These are phyloP conservation scores for Lentinula boryana DNA, from an alignment of 768 basidiomycete genomes.

Conservation along the genomic window DNA sequence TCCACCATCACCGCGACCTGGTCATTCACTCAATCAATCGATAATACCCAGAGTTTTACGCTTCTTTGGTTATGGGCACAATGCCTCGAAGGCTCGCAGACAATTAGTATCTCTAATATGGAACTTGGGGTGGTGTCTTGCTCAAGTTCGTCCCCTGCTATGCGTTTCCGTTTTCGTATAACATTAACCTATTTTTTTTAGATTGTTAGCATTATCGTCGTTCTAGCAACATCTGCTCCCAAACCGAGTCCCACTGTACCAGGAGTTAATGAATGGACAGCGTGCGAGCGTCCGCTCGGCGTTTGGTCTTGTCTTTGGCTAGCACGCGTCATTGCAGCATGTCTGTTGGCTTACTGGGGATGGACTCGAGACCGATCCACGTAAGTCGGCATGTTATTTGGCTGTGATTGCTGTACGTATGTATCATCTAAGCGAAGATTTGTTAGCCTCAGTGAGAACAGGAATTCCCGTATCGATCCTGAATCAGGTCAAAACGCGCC, in stretches of 20 bases:
- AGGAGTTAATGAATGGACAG: constrained; percentile 47
- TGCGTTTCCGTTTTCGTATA: constrained; percentile 9
- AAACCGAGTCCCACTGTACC: constrained; percentile 38
- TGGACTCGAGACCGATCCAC: constrained; percentile 32
- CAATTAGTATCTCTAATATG: constrained; percentile 47
- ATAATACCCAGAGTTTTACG: constrained; percentile 23
- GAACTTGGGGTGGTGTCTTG: constrained; percentile 41
- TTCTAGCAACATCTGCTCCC: constrained; percentile 43
- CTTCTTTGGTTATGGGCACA: constrained; percentile 48
- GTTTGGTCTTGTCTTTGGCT: constrained; percentile 66
- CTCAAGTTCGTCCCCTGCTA: constrained; percentile 38
- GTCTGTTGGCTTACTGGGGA: constrained; percentile 50
- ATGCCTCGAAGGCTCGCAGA: constrained; percentile 45
- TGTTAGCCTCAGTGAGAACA: neutral
- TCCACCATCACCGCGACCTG: constrained; percentile 8
- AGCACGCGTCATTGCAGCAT: constrained; percentile 42
- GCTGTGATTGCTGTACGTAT: neutral
- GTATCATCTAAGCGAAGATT: constrained; percentile 5
- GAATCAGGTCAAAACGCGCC: neutral
- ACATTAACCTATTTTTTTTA: constrained; percentile 19
- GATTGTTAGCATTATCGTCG: constrained; percentile 44
- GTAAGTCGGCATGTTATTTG: constrained; percentile 14
- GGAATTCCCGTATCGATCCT: neutral
- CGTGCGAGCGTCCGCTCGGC: constrained; percentile 61
- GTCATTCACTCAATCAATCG: constrained; percentile 13